Base-by-base conservation (phyloP, 2,329 filamentous ascomycete species). In the Alternaria conjuncta region DNA sequence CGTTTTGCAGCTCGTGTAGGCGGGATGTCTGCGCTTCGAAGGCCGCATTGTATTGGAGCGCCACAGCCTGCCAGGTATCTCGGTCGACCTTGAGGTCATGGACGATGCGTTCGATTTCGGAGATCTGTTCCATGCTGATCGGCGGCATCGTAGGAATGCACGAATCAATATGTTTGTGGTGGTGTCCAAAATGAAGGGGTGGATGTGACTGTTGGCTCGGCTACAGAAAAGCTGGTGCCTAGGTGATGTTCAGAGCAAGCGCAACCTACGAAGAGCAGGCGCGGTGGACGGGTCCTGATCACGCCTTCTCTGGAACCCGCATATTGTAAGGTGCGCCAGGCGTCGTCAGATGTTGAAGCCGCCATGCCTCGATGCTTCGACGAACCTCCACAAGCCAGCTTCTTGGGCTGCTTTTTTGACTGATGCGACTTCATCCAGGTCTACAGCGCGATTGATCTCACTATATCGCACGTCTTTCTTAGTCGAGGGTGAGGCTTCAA, bases 321-420 rank as follows among this genome's bases (percentile, higher is more conserved):
- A 30, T 30, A 30, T 12, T 30, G 28, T 30, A 30, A 30, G 15
- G n/a, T 5, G 32, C 32, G 10, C 15, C 15, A 41, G 26, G 44
- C 32, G 9, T 12, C 13, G 12, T 78, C 67, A 79, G 12, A 83
- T 81, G 49, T 84, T 87, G 76, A 88, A 89, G 13, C 85, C 85
- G 46, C 84, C 84, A 70, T 89, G 84, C 65, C 85, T 83, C 55
- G 86, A 84, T 53, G 83, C 82, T 64, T 96, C 92, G 62, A 90
- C 89, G 76, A 96, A 93, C 20, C 92, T 84, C 92, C 92, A 96
- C 18, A 96, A 80, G 0, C 93, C 92, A 47, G 89, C 91, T 41
- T 87, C 83, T 70, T 89, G 85, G 1, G 92, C 93, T 3, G 91
- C 91, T 68, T 85, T 84, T 59, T 87, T 85, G 3, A 95, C 90